phyloP scores from a whole-genome alignment of 352 stramenopile genomes.

The Pythium brachiatum region DNA sequence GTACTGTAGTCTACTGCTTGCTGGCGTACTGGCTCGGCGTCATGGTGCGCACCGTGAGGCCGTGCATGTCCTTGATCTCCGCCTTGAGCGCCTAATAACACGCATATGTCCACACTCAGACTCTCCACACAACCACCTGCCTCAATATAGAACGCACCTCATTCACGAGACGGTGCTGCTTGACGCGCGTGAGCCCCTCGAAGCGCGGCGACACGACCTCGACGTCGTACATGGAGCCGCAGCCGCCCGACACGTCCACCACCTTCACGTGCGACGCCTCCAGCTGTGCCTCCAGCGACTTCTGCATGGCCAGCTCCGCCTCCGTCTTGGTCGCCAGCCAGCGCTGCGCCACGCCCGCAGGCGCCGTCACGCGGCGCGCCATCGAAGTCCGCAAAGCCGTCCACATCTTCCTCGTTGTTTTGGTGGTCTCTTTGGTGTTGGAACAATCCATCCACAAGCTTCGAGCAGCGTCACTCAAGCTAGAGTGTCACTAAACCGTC shows the following conservation, averaged over 20 bases:
- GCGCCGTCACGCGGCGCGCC: slow-evolving; percentile 9
- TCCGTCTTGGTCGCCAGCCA: slow-evolving; percentile 33
- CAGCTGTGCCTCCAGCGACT: slow-evolving; percentile 49
- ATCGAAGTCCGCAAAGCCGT: slow-evolving; percentile 12
- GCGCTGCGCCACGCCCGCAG: neutral
- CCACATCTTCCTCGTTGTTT: neutral
- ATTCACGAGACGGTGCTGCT: slow-evolving; percentile 87
- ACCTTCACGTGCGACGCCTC: slow-evolving; percentile 81
- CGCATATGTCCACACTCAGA: slow-evolving; percentile 3
- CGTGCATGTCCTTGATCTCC: slow-evolving; percentile 87
- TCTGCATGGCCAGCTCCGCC: slow-evolving; percentile 72
- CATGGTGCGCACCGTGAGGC: slow-evolving; percentile 78
- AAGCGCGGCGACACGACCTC: slow-evolving; percentile 83
- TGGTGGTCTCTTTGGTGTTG: neutral
- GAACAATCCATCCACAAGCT: no score
- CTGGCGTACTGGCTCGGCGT: slow-evolving; percentile 72
- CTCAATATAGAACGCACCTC: slow-evolving; percentile 37
- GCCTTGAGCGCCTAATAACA: slow-evolving; percentile 62
- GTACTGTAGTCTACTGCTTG: slow-evolving; percentile 39
- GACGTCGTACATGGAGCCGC: slow-evolving; percentile 88
- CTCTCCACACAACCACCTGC: neutral
- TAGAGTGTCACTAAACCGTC: neutral
- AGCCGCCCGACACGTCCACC: slow-evolving; percentile 85
- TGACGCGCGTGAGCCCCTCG: slow-evolving; percentile 74
- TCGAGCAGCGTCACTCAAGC: neutral